A percentile compares a stretch with the other conserved stretches of the same genome.
Evolutionary conservation across 176 grass and related monocot genomes (phyloP).

Genomic region (Eleusine indica): DNA sequence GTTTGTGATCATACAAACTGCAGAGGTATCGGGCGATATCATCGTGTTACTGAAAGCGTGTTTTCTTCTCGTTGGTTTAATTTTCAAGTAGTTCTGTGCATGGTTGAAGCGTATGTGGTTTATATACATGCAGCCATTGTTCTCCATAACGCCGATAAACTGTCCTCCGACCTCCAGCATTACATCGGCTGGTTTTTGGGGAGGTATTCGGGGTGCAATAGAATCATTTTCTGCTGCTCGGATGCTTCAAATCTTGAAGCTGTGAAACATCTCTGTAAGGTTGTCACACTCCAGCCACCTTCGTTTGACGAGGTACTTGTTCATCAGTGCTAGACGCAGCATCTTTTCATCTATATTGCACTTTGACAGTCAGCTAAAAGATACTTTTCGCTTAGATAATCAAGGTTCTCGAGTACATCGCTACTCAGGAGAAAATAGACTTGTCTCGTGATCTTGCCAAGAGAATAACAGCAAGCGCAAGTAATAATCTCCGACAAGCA

Average conservation of each 20-base stretch:
- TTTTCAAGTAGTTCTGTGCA: not conserved
- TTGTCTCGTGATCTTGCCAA: constrained; percentile 54
- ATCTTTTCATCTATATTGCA: not conserved
- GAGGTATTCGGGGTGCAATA: constrained; percentile 60
- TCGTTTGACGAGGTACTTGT: constrained; percentile 58
- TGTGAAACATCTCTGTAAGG: constrained; percentile 52
- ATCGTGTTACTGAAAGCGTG: not conserved
- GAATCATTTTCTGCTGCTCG: constrained; percentile 65
- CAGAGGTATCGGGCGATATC: constrained; percentile 47
- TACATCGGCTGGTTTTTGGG: constrained; percentile 65
- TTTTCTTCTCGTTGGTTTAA: not conserved
- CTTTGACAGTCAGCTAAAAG: constrained; percentile 5
- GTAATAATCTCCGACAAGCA: constrained; percentile 69
- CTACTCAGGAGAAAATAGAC: constrained; percentile 58
- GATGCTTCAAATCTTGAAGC: constrained; percentile 70
- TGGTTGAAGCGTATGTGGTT: not conserved
- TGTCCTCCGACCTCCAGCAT: constrained; percentile 64
- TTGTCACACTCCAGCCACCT: constrained; percentile 60
- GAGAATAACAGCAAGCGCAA: constrained; percentile 53
- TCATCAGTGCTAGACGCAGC: not conserved
- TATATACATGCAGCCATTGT: constrained; percentile 47
- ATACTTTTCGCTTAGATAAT: constrained; percentile 50
- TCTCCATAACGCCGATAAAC: constrained; percentile 60
- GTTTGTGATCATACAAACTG: constrained; percentile 42
- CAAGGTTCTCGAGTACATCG: constrained; percentile 67